A percentile compares a stretch with the other conserved stretches of the same genome.
Evolutionary conservation across 345 rosid species (phyloP).

Genomic region (Boechera divaricarpa): DNA sequence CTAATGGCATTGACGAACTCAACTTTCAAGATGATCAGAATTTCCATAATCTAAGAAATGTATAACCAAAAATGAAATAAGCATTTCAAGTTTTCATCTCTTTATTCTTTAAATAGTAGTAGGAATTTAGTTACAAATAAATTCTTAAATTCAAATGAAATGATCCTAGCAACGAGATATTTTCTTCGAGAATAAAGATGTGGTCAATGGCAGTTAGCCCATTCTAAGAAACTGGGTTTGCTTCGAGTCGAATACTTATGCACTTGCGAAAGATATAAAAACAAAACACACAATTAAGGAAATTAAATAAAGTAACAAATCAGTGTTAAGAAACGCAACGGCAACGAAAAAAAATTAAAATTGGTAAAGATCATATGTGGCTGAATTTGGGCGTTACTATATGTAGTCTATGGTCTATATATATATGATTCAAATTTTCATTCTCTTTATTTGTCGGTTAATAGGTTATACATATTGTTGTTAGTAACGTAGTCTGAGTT

Average conservation of each 20-base stretch:
- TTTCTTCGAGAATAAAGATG: constrained; percentile 31
- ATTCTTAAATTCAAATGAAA: background rate
- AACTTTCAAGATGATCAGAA: background rate
- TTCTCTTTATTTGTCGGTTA: background rate
- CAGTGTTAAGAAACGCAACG: background rate
- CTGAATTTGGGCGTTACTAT: background rate
- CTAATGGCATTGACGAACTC: background rate
- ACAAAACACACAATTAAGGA: background rate
- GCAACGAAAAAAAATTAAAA: background rate
- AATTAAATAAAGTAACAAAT: background rate
- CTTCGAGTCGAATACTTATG: constrained; percentile 10
- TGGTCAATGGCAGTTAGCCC: constrained; percentile 51
- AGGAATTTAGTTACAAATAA: background rate
- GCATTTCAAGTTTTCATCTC: background rate
- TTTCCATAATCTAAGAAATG: background rate
- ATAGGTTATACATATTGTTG: background rate
- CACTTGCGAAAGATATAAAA: background rate
- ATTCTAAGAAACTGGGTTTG: constrained; percentile 29
- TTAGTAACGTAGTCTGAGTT: background rate
- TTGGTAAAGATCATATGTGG: constrained; percentile 20
- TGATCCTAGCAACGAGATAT: constrained; percentile 6
- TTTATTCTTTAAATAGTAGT: background rate
- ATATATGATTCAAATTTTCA: background rate
- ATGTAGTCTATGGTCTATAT: no score
- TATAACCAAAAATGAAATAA: constrained; percentile 12